These are phyloP conservation scores for Prunus davidiana DNA, from an alignment of 306 rosid genomes.

Conservation along the genomic window DNA sequence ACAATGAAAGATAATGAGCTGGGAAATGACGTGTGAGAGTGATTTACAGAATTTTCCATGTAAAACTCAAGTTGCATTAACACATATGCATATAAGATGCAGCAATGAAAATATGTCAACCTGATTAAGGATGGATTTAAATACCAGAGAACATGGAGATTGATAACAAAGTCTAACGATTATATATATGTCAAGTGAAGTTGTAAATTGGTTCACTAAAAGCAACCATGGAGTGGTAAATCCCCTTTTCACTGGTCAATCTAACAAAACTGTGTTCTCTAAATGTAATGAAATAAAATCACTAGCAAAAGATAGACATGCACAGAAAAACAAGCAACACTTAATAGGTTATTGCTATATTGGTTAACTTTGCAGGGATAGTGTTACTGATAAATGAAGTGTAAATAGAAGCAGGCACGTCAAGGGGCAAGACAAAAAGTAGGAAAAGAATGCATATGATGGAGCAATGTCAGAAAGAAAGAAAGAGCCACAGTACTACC, in stretches of 20 bases:
- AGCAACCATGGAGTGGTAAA: neutral
- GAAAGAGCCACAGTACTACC: slow-evolving; percentile 17
- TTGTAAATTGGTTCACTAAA: neutral
- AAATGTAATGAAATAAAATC: neutral
- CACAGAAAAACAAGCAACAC: neutral
- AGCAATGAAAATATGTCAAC: neutral
- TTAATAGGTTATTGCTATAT: neutral
- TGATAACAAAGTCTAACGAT: too few relatives aligned
- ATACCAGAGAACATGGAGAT: neutral
- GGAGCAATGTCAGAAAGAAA: neutral
- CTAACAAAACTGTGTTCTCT: neutral
- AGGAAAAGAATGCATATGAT: too few relatives aligned
- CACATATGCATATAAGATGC: neutral
- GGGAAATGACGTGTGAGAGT: neutral
- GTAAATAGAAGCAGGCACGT: neutral
- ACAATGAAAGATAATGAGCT: neutral
- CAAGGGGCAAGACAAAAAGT: too few relatives aligned
- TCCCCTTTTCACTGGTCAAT: neutral
- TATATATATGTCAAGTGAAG: neutral
- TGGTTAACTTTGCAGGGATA: neutral
- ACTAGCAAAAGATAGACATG: neutral
- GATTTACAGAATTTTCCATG: neutral
- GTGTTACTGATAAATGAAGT: neutral
- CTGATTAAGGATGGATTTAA: neutral
- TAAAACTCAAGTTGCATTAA: neutral